phyloP scores from a whole-genome alignment of 345 rosid genomes.

The Combretum micranthum region DNA sequence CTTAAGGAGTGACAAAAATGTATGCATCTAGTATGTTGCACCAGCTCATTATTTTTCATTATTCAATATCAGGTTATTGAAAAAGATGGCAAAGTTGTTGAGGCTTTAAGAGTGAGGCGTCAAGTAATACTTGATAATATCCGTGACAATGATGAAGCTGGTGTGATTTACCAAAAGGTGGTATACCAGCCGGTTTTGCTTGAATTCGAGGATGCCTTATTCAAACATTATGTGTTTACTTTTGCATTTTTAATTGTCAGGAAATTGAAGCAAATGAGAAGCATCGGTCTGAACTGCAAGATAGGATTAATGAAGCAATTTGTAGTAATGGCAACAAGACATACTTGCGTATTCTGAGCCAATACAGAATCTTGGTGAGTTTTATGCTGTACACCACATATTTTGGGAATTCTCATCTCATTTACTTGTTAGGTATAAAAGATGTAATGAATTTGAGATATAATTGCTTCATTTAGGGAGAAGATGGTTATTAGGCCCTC shows the following conservation, averaged over 20 bases:
- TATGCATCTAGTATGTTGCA: neutral
- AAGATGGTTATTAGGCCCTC: no score
- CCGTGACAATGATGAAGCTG: constrained; percentile 93
- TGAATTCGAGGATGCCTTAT: no score
- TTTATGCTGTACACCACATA: neutral
- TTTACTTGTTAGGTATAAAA: no score
- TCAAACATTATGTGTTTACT: no score
- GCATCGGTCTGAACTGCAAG: constrained; percentile 68
- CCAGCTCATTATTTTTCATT: neutral
- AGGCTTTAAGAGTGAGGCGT: constrained; percentile 64
- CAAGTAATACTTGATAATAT: constrained; percentile 94
- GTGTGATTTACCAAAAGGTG: constrained; percentile 73
- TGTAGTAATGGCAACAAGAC: constrained; percentile 71
- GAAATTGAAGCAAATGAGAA: constrained; percentile 84
- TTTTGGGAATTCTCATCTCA: no score
- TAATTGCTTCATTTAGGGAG: no score
- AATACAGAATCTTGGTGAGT: constrained; percentile 91
- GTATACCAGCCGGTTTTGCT: constrained; percentile 6
- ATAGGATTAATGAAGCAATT: constrained; percentile 83
- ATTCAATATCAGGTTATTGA: constrained; percentile 43
- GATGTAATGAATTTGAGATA: no score
- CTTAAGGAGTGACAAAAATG: neutral
- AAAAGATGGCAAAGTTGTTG: constrained; percentile 47
- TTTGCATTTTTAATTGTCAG: constrained; percentile 28
- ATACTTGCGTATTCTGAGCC: constrained; percentile 77